Conservation (phyloP, 2,329 filamentous ascomycete species). For the Colletotrichum navitas region DNA sequence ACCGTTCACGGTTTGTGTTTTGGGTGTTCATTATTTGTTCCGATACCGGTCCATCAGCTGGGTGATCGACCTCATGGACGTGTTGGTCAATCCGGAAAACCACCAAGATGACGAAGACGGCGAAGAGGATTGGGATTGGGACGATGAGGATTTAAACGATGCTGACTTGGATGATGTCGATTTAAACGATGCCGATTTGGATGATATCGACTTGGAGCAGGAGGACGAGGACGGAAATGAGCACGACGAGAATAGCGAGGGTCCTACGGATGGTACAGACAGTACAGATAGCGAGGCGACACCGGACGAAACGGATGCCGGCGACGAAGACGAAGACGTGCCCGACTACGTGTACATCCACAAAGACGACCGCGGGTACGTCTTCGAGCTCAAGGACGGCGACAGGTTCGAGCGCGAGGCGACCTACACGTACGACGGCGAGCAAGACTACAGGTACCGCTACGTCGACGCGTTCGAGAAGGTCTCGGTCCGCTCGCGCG, state of each 20-base stretch:
- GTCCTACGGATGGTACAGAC: too few relatives aligned
- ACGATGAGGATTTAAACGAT: not conserved
- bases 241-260: not conserved
- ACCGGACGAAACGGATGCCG: not conserved
- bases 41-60: not conserved
- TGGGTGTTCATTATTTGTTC: not conserved
- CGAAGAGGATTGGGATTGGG: not conserved
- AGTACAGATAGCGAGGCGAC: not conserved
- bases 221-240: not conserved
- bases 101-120: not conserved
- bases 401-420: too few relatives aligned
- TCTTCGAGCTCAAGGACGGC: too few relatives aligned
- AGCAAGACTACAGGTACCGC: not conserved
- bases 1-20: not conserved
- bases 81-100: not conserved
- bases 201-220: fast-evolving
- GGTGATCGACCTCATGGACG: not conserved
- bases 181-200: not conserved
- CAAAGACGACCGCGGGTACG: not conserved
- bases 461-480: too few relatives aligned
- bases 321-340: not conserved
- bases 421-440: not conserved
- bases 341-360: not conserved
- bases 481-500: too few relatives aligned
- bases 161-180: not conserved